phyloP scores from a whole-genome alignment of 371 early-diverging fungal species.

The Thermomucor indicae-seudaticae region DNA sequence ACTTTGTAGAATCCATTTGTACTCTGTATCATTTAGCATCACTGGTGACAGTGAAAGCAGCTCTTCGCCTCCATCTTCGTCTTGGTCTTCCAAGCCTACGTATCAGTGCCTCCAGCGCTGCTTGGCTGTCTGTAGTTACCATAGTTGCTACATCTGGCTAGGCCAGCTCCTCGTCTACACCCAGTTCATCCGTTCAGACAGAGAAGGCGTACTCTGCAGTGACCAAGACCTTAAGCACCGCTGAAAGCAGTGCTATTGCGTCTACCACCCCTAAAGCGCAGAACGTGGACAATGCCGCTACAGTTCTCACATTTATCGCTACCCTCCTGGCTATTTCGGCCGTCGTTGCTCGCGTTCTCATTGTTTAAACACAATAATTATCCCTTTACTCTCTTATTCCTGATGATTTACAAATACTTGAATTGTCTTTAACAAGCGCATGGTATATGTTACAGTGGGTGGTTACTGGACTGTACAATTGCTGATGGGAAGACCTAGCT shows the following conservation, averaged over 20 bases:
- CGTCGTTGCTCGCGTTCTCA: slow-evolving; percentile 4
- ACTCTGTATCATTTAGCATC: slow-evolving; percentile 5
- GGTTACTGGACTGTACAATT: neutral
- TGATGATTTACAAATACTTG: neutral
- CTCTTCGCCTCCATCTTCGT: neutral
- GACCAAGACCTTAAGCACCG: neutral
- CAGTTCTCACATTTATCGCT: slow-evolving; percentile 12
- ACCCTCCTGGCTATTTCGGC: slow-evolving; percentile 6
- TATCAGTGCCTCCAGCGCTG: neutral
- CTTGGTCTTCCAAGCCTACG: slow-evolving; percentile 1
- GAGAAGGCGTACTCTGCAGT: neutral
- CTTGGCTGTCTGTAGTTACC: neutral
- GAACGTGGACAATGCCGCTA: slow-evolving; percentile 8
- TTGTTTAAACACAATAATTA: slow-evolving; percentile 3
- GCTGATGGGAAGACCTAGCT: slow-evolving; percentile 4
- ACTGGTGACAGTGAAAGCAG: neutral
- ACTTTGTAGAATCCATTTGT: slow-evolving; percentile 3
- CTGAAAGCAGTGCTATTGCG: slow-evolving; percentile 1
- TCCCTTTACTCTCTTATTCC: neutral
- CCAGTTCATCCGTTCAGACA: slow-evolving; percentile 3
- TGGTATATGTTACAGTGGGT: neutral
- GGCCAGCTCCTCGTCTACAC: neutral
- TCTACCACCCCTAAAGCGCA: slow-evolving; percentile 5
- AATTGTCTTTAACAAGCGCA: neutral
- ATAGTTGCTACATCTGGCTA: slow-evolving; percentile 1